Evolutionary conservation across 768 basidiomycete genomes (phyloP).

Genomic region (Podaxis rugospora): DNA sequence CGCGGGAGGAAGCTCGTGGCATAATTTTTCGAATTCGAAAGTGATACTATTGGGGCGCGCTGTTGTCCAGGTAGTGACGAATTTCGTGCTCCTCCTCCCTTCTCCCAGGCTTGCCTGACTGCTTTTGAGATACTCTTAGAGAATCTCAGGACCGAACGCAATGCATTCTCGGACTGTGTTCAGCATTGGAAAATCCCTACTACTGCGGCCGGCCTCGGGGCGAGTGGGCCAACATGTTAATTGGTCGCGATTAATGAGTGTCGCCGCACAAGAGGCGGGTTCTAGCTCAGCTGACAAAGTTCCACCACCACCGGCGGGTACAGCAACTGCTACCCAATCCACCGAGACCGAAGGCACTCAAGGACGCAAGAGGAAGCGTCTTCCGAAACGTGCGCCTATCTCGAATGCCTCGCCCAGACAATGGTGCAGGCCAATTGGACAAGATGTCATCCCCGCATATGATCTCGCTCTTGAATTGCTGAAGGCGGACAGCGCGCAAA

Average conservation of each 20-base stretch:
- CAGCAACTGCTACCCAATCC: not conserved
- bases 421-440: constrained; percentile 62
- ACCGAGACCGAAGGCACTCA: constrained; percentile 17
- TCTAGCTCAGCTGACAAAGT: not conserved
- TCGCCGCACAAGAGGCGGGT: not conserved
- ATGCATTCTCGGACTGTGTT: not conserved
- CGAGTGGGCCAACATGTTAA: not conserved
- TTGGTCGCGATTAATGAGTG: constrained; percentile 3
- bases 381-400: constrained; percentile 44
- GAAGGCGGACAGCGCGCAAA: constrained; percentile 47
- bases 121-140: not conserved
- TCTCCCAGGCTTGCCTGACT: not conserved
- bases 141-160: not conserved
- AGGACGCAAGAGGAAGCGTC: constrained; percentile 22
- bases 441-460: constrained; percentile 70
- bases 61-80: not conserved
- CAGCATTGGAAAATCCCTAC: not conserved
- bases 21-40: not conserved
- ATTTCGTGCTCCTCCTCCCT: not conserved
- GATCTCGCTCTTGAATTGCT: constrained; percentile 81
- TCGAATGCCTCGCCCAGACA: constrained; percentile 46
- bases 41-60: not conserved
- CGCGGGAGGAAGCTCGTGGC: not conserved
- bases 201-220: constrained; percentile 1
- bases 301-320: constrained; percentile 1